Evolutionary conservation across 306 rosid genomes (phyloP).

Genomic region (Gastrolobium villosum): DNA sequence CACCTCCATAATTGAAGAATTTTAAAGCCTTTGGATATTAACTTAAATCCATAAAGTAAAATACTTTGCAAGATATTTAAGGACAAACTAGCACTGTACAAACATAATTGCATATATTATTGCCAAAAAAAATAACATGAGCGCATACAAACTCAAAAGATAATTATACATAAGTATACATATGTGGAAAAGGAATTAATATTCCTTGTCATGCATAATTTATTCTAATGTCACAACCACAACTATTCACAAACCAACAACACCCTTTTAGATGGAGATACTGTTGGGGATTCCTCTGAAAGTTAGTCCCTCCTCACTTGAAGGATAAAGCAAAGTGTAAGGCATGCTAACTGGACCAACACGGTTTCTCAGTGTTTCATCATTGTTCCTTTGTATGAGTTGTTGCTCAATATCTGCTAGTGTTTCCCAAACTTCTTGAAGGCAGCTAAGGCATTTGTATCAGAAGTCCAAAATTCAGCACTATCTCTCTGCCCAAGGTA

Average conservation of each 20-base stretch:
- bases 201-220: background rate
- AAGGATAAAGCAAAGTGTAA: slow-evolving; percentile 79
- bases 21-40: too few relatives aligned
- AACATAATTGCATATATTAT: too few relatives aligned
- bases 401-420: slow-evolving; percentile 45
- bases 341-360: slow-evolving; percentile 75
- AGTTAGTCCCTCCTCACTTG: slow-evolving; percentile 72
- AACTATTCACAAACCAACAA: background rate
- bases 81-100: too few relatives aligned
- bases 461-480: slow-evolving; percentile 47
- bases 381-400: slow-evolving; percentile 44
- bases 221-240: background rate
- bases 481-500: slow-evolving; percentile 66
- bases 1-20: too few relatives aligned
- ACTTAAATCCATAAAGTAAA: too few relatives aligned
- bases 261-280: slow-evolving; percentile 55
- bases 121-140: too few relatives aligned
- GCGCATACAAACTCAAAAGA: too few relatives aligned
- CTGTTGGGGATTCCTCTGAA: slow-evolving; percentile 84
- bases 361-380: slow-evolving; percentile 56
- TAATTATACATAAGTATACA: too few relatives aligned
- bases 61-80: too few relatives aligned
- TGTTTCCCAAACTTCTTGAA: slow-evolving; percentile 50
- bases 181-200: background rate
- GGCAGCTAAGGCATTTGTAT: slow-evolving; percentile 24